phyloP scores from a whole-genome alignment of 2,329 filamentous ascomycete species.

The Penicillium sp. region DNA sequence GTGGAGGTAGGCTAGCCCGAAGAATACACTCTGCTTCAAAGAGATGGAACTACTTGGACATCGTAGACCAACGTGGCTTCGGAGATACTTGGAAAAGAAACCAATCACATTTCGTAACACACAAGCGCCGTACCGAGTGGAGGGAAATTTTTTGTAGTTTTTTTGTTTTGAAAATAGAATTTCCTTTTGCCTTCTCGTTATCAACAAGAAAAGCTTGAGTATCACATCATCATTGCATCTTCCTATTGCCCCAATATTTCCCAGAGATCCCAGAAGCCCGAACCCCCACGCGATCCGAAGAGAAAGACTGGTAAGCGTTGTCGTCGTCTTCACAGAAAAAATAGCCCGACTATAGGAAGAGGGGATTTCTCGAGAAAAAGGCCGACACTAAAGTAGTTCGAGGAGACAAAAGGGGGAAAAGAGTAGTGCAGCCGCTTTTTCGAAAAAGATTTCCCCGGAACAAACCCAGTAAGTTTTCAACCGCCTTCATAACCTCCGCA shows the following conservation, averaged over 20 bases:
- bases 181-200: constrained; percentile 37
- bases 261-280: constrained; percentile 24
- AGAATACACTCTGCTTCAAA: background rate
- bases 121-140: constrained; percentile 21
- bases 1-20: background rate
- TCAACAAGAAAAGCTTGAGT: constrained; percentile 36
- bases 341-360: constrained; percentile 18
- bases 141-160: constrained; percentile 21
- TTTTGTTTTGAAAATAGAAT: constrained; percentile 29
- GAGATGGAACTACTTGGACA: background rate
- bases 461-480: constrained; percentile 32
- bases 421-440: constrained; percentile 37
- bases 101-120: constrained; percentile 24
- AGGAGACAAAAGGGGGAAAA: constrained; percentile 28
- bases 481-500: constrained; percentile 41
- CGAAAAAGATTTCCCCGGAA: constrained; percentile 33
- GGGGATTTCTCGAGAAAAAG: constrained; percentile 21
- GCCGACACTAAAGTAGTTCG: constrained; percentile 24
- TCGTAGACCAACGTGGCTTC: background rate
- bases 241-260: constrained; percentile 30
- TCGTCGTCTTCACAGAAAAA: constrained; percentile 16
- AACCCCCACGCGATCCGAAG: constrained; percentile 25
- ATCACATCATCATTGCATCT: constrained; percentile 37
- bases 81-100: constrained; percentile 12
- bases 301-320: constrained; percentile 16